phyloP scores from a whole-genome alignment of 2,329 filamentous ascomycete species.

The Penicillium aurantiogriseum region DNA sequence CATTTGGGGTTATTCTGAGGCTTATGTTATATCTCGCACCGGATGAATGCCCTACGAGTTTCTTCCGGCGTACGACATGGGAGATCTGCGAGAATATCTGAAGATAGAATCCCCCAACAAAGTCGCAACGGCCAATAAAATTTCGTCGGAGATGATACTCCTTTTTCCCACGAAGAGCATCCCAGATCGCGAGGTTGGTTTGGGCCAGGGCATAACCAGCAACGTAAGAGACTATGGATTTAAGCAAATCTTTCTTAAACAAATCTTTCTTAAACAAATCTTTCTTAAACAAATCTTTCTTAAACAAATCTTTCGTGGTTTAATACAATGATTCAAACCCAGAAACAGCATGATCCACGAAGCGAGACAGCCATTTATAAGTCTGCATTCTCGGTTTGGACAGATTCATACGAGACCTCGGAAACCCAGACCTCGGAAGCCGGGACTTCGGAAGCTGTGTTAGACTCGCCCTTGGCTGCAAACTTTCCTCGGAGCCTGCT shows the following conservation, averaged over 20 bases:
- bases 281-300: not conserved
- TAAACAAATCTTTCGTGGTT: not conserved
- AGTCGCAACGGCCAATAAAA: not conserved
- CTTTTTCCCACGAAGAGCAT: not conserved
- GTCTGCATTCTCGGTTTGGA: no score
- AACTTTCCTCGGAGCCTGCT: no score
- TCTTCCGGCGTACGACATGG: not conserved
- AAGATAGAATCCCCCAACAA: not conserved
- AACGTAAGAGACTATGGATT: not conserved
- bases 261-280: not conserved
- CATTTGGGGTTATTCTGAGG: not conserved
- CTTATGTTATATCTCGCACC: not conserved
- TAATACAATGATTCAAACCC: not conserved
- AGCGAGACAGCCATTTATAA: not conserved
- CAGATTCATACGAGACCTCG: no score
- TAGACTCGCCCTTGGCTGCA: no score
- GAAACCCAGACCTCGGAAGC: no score
- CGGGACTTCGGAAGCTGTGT: no score
- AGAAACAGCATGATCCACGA: not conserved
- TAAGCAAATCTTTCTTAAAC: not conserved
- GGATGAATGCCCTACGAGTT: not conserved
- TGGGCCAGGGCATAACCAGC: not conserved
- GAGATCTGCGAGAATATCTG: not conserved
- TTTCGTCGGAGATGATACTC: not conserved
- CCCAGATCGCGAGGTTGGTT: not conserved